Base-by-base conservation (phyloP, 306 rosid species). In the Cicer bijugum region DNA sequence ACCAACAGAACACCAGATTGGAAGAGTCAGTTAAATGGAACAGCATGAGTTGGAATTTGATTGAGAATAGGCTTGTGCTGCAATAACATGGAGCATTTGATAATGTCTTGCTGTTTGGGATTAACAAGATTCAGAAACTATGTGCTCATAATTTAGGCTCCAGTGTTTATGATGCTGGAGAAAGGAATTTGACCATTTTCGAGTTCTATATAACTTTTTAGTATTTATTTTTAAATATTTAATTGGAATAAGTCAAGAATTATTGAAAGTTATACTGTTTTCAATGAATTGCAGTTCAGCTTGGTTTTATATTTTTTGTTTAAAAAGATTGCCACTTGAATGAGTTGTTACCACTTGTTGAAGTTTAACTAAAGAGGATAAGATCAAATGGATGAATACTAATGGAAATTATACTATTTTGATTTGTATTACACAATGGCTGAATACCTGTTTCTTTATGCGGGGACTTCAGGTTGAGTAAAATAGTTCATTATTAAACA, bases 41-140 rank as follows among this genome's bases (percentile, higher is more conserved):
- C 55, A 76, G 43, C 67, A 14, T 42, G 39, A 42, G 38, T 75
- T 75, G 47, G 42, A 63, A 56, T 51, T 51, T 20, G 39, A 28
- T 63, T 1, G 60, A 71, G 61, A 33, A 15, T 63, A 71, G 23
- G 12, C 16, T 42, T 63, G 4, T 48, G 58, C 47, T 60, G 5
- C 19, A 51, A 51, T 0, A 51, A 38, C 48, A 6, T 38, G 11
- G 43, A 40, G 43, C 38, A 12, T 3, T 38, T 63, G 38, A 35
- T 35, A 35, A 16, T 45, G 23, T 14, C 43, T 55, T 55, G 47
- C 42, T 14, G 28, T 19, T 1, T 15, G 8, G 39, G 16, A 33
- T 39, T 38, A 14, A 14, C 50, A 61, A 63, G 60, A 50, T 69
- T 50, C 57, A 57, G 55, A 60, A 6, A 58, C 52, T 46, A 15